Percentiles rank a stretch among this genome's conserved stretches.
Evolutionary conservation across 352 stramenopile species (phyloP).

Genomic region (Phytophthora quininea): DNA sequence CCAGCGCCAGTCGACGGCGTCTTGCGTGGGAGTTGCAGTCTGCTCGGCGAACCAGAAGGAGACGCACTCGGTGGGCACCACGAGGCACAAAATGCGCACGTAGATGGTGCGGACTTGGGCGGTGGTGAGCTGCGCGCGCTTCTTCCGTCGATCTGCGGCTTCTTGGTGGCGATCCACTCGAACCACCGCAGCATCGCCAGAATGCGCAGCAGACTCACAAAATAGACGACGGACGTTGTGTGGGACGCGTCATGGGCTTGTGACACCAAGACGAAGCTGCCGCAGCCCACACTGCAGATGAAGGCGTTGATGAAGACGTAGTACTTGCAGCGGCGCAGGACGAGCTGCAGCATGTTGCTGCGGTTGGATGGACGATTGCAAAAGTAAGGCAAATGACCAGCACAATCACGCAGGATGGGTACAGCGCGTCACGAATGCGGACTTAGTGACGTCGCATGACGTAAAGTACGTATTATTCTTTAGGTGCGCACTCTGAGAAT

Average conservation of each 20-base stretch:
- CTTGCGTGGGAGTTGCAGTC: slow-evolving; percentile 4
- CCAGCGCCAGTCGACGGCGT: slow-evolving; percentile 17
- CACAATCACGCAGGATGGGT: slow-evolving; percentile 27
- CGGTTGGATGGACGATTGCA: slow-evolving; percentile 15
- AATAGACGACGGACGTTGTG: slow-evolving; percentile 40
- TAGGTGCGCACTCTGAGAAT: slow-evolving; percentile 3
- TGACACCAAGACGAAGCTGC: slow-evolving; percentile 22
- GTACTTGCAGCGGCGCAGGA: slow-evolving; percentile 73
- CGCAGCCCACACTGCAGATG: slow-evolving; percentile 60
- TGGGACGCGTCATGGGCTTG: too few species aligned
- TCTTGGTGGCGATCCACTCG: slow-evolving; percentile 80
- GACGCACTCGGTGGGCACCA: slow-evolving; percentile 73
- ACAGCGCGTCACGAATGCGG: slow-evolving; percentile 24
- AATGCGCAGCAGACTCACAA: slow-evolving; percentile 56
- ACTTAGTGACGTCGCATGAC: slow-evolving; percentile 7
- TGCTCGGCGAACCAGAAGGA: slow-evolving; percentile 58
- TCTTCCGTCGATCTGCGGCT: slow-evolving; percentile 69
- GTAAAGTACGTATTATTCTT: slow-evolving; percentile 1
- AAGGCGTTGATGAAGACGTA: slow-evolving; percentile 88
- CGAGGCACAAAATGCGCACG: slow-evolving; percentile 63
- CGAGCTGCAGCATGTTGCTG: slow-evolving; percentile 19
- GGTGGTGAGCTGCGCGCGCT: slow-evolving; percentile 51
- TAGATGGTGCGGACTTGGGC: slow-evolving; percentile 58
- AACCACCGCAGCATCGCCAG: slow-evolving; percentile 74
- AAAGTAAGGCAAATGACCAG: slow-evolving; percentile 28